Evolutionary conservation across 768 basidiomycete species (phyloP).

Genomic region (Tephrocybe sp.): DNA sequence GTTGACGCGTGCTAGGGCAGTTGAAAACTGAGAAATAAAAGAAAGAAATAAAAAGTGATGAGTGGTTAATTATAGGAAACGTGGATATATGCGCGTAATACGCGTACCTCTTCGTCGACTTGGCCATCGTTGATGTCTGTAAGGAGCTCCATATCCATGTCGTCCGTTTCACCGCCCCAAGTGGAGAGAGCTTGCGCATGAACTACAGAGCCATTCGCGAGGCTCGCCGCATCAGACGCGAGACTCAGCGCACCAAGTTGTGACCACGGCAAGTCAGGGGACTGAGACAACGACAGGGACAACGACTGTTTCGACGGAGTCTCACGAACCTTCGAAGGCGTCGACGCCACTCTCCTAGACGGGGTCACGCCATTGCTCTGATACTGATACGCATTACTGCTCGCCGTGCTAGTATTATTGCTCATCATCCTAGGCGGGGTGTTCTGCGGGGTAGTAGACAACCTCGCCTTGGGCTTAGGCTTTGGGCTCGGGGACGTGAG

Average conservation of each 20-base stretch:
- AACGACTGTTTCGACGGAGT: conserved; percentile 11
- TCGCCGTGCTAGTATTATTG: background rate
- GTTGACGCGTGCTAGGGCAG: conserved; percentile 35
- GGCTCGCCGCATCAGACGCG: conserved; percentile 11
- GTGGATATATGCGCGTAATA: conserved; percentile 20
- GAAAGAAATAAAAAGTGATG: background rate
- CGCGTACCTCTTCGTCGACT: conserved; percentile 72
- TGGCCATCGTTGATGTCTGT: conserved; percentile 60
- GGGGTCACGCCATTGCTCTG: background rate
- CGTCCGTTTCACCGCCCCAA: conserved; percentile 48
- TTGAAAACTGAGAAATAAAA: conserved; percentile 29
- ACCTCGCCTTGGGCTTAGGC: conserved; percentile 30
- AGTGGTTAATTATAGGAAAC: background rate
- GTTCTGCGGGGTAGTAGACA: conserved; percentile 25
- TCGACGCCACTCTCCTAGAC: too few species aligned
- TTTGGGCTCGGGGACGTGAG: conserved; percentile 35
- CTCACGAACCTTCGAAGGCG: background rate
- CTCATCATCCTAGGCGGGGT: conserved; percentile 25
- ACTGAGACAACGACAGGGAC: background rate
- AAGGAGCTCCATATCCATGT: conserved; percentile 70
- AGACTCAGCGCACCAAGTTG: conserved; percentile 6
- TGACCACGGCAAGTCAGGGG: conserved; percentile 10
- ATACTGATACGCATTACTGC: background rate
- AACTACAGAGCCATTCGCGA: conserved; percentile 23
- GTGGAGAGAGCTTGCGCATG: conserved; percentile 36